phyloP scores from a whole-genome alignment of 495 filamentous ascomycete genomes.

The Penicillium goetzii region DNA sequence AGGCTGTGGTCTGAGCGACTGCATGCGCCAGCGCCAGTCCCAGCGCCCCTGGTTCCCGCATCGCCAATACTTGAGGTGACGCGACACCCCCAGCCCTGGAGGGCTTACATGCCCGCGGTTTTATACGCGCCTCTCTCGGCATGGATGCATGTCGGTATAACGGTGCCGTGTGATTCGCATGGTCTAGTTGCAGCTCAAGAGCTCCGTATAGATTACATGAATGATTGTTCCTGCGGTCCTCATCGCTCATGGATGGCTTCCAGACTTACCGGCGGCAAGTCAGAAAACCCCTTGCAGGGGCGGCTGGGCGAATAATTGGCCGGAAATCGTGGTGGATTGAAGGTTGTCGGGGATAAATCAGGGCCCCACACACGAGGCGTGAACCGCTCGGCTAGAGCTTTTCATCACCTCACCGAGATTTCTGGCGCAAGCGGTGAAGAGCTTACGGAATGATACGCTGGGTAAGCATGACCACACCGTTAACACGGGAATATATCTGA shows the following conservation, averaged over 20 bases:
- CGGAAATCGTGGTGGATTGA: slow-evolving; percentile 16
- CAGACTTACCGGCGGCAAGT: slow-evolving; percentile 23
- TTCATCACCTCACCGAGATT: slow-evolving; percentile 14
- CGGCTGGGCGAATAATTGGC: slow-evolving; percentile 17
- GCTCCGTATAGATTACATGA: not conserved
- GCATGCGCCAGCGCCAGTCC: slow-evolving; percentile 14
- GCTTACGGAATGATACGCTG: not conserved
- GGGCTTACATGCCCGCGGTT: not conserved
- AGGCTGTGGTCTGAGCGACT: slow-evolving; percentile 39
- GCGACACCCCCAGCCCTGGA: slow-evolving; percentile 1
- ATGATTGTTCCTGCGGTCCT: slow-evolving; percentile 6
- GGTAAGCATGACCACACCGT: not conserved
- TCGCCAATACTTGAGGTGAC: not conserved
- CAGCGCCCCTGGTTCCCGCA: slow-evolving; percentile 14
- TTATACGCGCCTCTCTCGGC: slow-evolving; percentile 8
- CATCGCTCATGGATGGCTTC: not conserved
- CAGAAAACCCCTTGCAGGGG: slow-evolving; percentile 24
- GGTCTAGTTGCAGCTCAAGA: not conserved
- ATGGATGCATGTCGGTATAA: not conserved
- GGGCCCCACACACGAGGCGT: slow-evolving; percentile 18
- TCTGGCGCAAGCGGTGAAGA: not conserved
- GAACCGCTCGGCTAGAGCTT: slow-evolving; percentile 21
- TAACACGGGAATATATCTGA: not conserved
- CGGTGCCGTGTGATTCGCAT: not conserved
- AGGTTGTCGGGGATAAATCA: slow-evolving; percentile 17